A percentile compares a stretch with the other conserved stretches of the same genome.
Conservation (phyloP, 176 grass and related monocot species). For the Aegilops umbellulata region DNA sequence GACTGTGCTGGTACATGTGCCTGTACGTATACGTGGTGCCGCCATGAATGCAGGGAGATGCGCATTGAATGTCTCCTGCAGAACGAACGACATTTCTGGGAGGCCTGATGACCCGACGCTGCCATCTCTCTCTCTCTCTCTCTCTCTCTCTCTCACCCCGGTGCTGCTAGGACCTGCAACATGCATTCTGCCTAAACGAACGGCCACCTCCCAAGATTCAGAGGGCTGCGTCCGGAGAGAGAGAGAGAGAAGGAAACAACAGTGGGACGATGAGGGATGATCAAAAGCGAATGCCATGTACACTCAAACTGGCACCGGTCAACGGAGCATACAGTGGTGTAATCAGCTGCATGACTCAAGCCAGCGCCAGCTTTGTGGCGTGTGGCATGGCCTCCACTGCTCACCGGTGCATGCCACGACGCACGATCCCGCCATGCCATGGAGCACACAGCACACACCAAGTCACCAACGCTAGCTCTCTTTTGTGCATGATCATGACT, state of each 20-base stretch:
- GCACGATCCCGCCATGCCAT: background rate
- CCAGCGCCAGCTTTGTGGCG: background rate
- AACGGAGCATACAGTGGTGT: constrained; percentile 11
- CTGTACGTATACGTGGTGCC: background rate
- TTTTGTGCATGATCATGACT: background rate
- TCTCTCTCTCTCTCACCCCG: background rate
- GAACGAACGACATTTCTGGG: constrained; percentile 63
- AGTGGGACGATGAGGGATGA: background rate
- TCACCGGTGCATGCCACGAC: background rate
- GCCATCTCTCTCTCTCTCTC: background rate
- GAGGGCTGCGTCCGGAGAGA: background rate
- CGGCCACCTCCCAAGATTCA: background rate
- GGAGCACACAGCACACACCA: background rate
- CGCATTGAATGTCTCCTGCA: constrained; percentile 48
- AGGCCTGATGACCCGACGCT: constrained; percentile 17
- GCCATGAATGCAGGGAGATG: constrained; percentile 39
- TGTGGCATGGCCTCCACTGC: background rate
- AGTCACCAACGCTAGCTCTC: background rate
- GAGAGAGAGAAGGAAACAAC: background rate
- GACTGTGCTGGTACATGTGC: background rate
- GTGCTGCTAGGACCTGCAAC: constrained; percentile 34
- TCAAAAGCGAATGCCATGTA: background rate
- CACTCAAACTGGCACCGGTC: background rate
- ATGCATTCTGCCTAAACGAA: constrained; percentile 52
- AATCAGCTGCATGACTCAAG: background rate